Percentiles rank a stretch among this genome's conserved stretches.
These are phyloP conservation scores for Arctium minus DNA, from an alignment of 129 eudicot species.

Conservation along the genomic window DNA sequence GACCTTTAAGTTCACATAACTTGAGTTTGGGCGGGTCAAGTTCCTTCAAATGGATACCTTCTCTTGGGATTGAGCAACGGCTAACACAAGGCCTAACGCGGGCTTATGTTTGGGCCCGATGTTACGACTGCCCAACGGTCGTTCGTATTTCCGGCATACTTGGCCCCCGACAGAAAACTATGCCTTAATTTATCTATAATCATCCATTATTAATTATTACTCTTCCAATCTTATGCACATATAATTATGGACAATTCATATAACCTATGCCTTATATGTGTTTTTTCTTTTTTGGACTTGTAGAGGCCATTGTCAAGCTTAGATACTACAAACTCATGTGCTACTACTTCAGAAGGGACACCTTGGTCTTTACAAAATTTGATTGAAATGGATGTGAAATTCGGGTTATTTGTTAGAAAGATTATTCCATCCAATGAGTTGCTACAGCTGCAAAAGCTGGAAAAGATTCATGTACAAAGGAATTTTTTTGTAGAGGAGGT, in stretches of 20 bases:
- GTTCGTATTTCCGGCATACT: too few relatives aligned
- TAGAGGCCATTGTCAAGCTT: not conserved
- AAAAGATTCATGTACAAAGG: not conserved
- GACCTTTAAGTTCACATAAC: too few relatives aligned
- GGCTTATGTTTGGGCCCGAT: too few relatives aligned
- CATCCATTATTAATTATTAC: too few relatives aligned
- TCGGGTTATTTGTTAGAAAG: not conserved
- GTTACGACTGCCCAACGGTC: too few relatives aligned
- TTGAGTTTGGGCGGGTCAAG: too few relatives aligned
- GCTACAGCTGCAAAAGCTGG: not conserved
- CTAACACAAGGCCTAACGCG: too few relatives aligned
- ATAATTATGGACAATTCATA: not conserved
- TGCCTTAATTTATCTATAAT: too few relatives aligned
- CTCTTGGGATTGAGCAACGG: too few relatives aligned
- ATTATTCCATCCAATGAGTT: not conserved
- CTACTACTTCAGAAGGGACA: not conserved
- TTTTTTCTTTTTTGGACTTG: not conserved
- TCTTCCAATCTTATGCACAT: too few relatives aligned
- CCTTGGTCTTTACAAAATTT: not conserved
- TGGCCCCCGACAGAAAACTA: too few relatives aligned
- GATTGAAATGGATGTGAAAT: not conserved
- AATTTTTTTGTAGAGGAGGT: not conserved
- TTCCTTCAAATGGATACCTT: too few relatives aligned
- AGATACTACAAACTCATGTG: not conserved
- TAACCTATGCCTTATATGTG: not conserved